Evolutionary conservation across 805 yeast genomes (phyloP).

Genomic region (Wickerhamomyces pijperi): DNA sequence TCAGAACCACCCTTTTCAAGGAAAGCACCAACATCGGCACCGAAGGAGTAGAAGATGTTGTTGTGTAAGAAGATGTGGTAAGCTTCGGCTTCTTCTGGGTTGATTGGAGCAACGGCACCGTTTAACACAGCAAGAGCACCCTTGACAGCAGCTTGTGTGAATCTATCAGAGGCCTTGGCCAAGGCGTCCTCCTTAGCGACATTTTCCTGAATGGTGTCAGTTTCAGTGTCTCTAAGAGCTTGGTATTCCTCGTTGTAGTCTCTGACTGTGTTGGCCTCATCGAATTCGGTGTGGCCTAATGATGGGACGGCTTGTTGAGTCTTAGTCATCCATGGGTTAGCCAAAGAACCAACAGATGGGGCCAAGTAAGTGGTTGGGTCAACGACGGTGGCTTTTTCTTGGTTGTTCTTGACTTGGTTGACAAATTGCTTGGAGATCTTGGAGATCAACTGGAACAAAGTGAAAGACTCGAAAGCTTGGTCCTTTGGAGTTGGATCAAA

Average conservation of each 20-base stretch:
- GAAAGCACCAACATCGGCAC: conserved; percentile 61
- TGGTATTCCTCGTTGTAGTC: conserved; percentile 94
- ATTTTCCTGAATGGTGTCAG: conserved; percentile 47
- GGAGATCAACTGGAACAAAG: conserved; percentile 50
- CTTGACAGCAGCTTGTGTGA: conserved; percentile 60
- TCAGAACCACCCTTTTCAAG: conserved; percentile 64
- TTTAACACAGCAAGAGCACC: conserved; percentile 71
- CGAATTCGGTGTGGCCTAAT: conserved; percentile 18
- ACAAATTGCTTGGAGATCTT: conserved; percentile 55
- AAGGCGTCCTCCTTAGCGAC: conserved; percentile 66
- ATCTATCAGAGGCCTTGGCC: conserved; percentile 62
- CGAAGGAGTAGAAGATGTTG: conserved; percentile 80
- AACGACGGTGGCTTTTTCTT: conserved; percentile 27
- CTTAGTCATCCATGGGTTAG: conserved; percentile 64
- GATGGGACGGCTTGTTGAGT: conserved; percentile 15
- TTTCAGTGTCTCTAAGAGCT: conserved; percentile 62
- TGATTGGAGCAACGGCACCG: conserved; percentile 68
- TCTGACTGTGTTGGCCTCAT: conserved; percentile 27
- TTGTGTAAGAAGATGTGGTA: conserved; percentile 65
- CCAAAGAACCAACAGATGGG: conserved; percentile 49
- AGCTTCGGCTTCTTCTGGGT: conserved; percentile 57
- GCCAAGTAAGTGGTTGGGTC: conserved; percentile 47
- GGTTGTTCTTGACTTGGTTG: conserved; percentile 41
- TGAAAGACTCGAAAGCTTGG: conserved; percentile 19
- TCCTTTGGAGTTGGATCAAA: conserved; percentile 56